Conservation (phyloP, 495 filamentous ascomycete genomes). For the Lasiosphaeria hispida region DNA sequence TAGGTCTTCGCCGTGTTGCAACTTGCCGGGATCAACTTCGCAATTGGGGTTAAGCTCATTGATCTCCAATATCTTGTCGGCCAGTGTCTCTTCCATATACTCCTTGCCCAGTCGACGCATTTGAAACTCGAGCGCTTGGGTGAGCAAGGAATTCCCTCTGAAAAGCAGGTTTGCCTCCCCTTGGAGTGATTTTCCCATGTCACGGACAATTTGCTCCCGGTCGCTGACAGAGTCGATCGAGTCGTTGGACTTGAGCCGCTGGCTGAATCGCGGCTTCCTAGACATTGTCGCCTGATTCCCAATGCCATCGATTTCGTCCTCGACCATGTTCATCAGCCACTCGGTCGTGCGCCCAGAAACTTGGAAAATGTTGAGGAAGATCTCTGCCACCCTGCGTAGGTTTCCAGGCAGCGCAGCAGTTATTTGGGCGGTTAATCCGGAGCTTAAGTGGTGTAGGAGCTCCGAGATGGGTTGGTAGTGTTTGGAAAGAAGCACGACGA, state of each 20-base stretch:
- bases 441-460: slow-evolving; percentile 78
- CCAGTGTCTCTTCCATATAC: slow-evolving; percentile 84
- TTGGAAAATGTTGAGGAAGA: slow-evolving; percentile 91
- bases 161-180: slow-evolving; percentile 94
- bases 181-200: slow-evolving; percentile 61
- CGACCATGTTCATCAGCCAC: slow-evolving; percentile 89
- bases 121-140: slow-evolving; percentile 88
- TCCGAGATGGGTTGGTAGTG: slow-evolving; percentile 85
- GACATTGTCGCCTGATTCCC: slow-evolving; percentile 67
- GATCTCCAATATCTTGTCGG: slow-evolving; percentile 81
- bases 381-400: slow-evolving; percentile 76
- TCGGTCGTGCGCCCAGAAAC: slow-evolving; percentile 84
- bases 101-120: slow-evolving; percentile 94
- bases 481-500: slow-evolving; percentile 79
- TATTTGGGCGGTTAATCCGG: slow-evolving; percentile 81
- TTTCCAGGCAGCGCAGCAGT: slow-evolving; percentile 73
- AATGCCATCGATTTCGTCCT: slow-evolving; percentile 94
- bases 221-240: slow-evolving; percentile 60
- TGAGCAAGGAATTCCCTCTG: slow-evolving; percentile 90
- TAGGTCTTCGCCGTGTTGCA: slow-evolving; percentile 69
- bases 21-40: slow-evolving; percentile 84
- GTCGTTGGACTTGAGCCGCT: slow-evolving; percentile 76
- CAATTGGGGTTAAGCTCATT: slow-evolving; percentile 86
- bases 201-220: slow-evolving; percentile 54
- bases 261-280: slow-evolving; percentile 69